Percentiles rank a stretch among this genome's conserved stretches.
Evolutionary conservation across 768 basidiomycete genomes (phyloP).

Genomic region (Macrolepiota fuliginosa): DNA sequence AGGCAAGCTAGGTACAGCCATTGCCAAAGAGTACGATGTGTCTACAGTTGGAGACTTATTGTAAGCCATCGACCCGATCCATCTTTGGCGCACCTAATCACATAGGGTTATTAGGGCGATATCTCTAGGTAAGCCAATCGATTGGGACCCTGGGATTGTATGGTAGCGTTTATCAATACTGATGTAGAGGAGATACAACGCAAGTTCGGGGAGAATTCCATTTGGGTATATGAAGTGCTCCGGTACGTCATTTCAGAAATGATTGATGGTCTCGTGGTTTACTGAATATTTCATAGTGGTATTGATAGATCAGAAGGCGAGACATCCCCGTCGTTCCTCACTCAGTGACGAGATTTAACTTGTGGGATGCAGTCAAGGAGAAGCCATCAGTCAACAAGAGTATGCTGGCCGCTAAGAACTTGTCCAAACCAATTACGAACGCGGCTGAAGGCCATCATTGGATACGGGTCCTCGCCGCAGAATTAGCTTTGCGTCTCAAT

Average conservation of each 20-base stretch:
- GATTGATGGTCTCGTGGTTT: conserved; percentile 2
- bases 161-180: conserved; percentile 8
- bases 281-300: conserved; percentile 47
- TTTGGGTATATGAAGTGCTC: conserved; percentile 92
- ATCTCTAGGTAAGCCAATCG: conserved; percentile 44
- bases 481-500: conserved; percentile 79
- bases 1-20: conserved; percentile 87
- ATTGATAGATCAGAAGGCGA: conserved; percentile 87
- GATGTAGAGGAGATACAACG: conserved; percentile 69
- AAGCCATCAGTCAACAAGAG: conserved; percentile 79
- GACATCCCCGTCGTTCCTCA: conserved; percentile 7
- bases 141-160: background rate
- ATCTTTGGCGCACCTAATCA: conserved; percentile 9
- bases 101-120: conserved; percentile 41
- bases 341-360: background rate
- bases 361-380: conserved; percentile 66
- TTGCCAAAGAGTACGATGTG: conserved; percentile 86
- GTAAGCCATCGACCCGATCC: conserved; percentile 42
- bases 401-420: conserved; percentile 96
- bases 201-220: conserved; percentile 76
- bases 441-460: conserved; percentile 81
- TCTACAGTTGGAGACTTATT: conserved; percentile 88
- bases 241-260: conserved; percentile 46
- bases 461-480: conserved; percentile 89
- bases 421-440: conserved; percentile 73